Conservation (phyloP, 106 monocot genomes). For the Dendrobium chrysotoxum region DNA sequence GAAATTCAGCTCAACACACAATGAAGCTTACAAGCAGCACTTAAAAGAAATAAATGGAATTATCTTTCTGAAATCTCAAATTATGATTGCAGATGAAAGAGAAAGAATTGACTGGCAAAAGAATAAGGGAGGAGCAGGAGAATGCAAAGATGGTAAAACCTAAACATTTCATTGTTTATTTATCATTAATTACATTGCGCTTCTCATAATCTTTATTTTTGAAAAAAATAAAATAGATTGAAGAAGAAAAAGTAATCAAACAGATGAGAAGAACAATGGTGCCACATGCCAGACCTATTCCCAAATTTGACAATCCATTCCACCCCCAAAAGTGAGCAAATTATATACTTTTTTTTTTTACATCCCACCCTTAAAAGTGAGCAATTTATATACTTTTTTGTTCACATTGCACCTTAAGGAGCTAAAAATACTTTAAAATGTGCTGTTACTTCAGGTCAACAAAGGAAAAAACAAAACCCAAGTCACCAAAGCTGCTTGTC, state of each 20-base stretch:
- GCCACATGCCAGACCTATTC: slow-evolving; percentile 76
- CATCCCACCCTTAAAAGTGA: neutral
- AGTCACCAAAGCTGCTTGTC: slow-evolving; percentile 55
- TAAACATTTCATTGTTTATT: neutral
- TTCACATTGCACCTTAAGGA: no score
- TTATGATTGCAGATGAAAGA: slow-evolving; percentile 59
- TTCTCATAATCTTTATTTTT: neutral
- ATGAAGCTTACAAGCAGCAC: no score
- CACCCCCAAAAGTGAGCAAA: slow-evolving; percentile 65
- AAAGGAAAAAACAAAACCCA: slow-evolving; percentile 54
- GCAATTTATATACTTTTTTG: neutral
- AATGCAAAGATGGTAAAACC: slow-evolving; percentile 45
- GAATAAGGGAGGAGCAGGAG: slow-evolving; percentile 83
- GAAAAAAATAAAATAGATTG: slow-evolving; percentile 35
- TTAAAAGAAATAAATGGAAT: no score
- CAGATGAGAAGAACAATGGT: slow-evolving; percentile 87
- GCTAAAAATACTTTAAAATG: no score
- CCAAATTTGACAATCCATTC: slow-evolving; percentile 76
- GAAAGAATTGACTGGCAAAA: slow-evolving; percentile 68
- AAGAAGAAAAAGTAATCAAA: slow-evolving; percentile 84
- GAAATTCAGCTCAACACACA: no score
- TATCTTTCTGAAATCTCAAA: neutral
- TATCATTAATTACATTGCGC: neutral
- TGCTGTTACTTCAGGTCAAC: slow-evolving; percentile 27
- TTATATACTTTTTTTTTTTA: neutral